Conservation (phyloP, 148 eudicot species). For the Mesembryanthemum crystallinum region DNA sequence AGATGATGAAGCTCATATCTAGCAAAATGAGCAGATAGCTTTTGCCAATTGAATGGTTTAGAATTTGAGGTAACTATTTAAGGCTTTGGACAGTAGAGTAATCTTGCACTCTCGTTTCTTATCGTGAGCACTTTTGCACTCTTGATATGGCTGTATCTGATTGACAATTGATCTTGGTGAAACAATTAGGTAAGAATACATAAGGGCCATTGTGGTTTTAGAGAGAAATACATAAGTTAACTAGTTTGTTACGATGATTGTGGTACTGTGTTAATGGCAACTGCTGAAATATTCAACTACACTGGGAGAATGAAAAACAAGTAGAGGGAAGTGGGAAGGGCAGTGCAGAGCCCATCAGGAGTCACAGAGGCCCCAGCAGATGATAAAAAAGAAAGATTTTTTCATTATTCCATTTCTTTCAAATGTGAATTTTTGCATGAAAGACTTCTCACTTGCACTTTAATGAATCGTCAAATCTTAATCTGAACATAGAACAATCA, state of each 20-base stretch:
- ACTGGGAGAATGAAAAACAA: not conserved
- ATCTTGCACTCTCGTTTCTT: too few species aligned
- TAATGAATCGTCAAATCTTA: not conserved
- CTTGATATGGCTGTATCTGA: not conserved
- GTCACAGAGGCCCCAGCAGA: not conserved
- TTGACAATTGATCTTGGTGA: not conserved
- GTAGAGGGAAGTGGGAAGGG: not conserved
- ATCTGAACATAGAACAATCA: slow-evolving; percentile 4
- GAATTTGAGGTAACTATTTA: too few species aligned
- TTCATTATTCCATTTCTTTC: not conserved
- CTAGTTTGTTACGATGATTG: not conserved
- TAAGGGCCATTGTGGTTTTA: too few species aligned
- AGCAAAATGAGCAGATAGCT: too few species aligned
- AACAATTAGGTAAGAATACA: not conserved
- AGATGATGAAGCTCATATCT: too few species aligned
- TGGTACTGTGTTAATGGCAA: not conserved
- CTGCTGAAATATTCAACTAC: not conserved
- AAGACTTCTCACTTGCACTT: not conserved
- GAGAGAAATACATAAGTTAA: too few species aligned
- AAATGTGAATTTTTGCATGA: not conserved
- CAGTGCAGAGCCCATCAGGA: not conserved
- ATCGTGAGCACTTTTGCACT: too few species aligned
- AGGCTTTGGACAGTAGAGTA: not conserved
- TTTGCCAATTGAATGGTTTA: too few species aligned
- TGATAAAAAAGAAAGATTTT: not conserved